A percentile compares a stretch with the other conserved stretches of the same genome.
Conservation (phyloP, 306 rosid genomes). For the Hylodesmum podocarpum region DNA sequence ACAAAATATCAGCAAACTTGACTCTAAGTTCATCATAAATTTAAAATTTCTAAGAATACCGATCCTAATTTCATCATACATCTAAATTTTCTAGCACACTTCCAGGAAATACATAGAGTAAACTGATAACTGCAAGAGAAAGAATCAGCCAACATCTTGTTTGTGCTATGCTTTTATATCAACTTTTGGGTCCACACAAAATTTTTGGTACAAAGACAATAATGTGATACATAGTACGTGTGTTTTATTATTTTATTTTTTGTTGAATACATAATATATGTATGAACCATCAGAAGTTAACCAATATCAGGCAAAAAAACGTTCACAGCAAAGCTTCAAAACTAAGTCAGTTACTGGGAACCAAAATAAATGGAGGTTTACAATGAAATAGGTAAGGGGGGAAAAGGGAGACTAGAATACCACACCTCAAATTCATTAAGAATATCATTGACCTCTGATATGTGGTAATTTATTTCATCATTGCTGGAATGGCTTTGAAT, state of each 20-base stretch:
- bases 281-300: constrained; percentile 19
- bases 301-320: background rate
- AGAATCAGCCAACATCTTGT: constrained; percentile 2
- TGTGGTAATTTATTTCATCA: constrained; percentile 63
- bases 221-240: background rate
- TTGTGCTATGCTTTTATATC: constrained; percentile 10
- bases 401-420: background rate
- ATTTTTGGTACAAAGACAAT: background rate
- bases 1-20: background rate
- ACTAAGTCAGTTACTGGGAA: background rate
- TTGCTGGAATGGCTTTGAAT: constrained; percentile 52
- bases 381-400: background rate
- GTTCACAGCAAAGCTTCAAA: background rate
- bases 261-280: too few relatives aligned
- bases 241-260: too few relatives aligned
- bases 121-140: constrained; percentile 2
- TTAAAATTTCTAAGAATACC: background rate
- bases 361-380: constrained; percentile 16
- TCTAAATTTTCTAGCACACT: background rate
- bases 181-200: background rate
- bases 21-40: background rate
- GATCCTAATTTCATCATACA: background rate
- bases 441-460: constrained; percentile 74
- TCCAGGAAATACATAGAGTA: background rate
- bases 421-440: constrained; percentile 73